Conservation (phyloP, 306 rosid species). For the Sesbania bispinosa region DNA sequence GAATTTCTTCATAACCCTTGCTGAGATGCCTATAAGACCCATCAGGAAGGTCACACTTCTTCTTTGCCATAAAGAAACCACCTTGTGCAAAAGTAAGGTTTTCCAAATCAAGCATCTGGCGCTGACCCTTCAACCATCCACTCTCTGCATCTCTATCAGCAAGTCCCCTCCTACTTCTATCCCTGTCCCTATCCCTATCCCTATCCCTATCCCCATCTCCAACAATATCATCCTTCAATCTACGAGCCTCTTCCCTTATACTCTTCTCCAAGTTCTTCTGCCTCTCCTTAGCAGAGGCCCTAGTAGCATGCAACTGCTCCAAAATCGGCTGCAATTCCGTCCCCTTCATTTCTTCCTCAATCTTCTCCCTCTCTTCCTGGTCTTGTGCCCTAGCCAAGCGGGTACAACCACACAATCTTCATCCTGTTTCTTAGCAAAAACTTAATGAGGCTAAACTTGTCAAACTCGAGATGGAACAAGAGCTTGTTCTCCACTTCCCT, state of each 20-base stretch:
- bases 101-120: constrained; percentile 84
- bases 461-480: constrained; percentile 60
- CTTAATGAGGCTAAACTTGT: constrained; percentile 75
- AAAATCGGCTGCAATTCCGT: constrained; percentile 71
- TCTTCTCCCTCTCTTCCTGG: constrained; percentile 70
- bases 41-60: constrained; percentile 72
- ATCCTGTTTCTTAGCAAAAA: constrained; percentile 62
- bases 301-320: constrained; percentile 90
- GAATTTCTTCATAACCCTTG: constrained; percentile 91
- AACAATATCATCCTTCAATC: constrained; percentile 74
- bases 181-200: constrained; percentile 72
- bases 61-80: constrained; percentile 64
- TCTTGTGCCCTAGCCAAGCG: constrained; percentile 84
- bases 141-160: constrained; percentile 73
- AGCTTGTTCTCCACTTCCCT: constrained; percentile 76
- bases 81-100: constrained; percentile 72
- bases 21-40: constrained; percentile 69
- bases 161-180: constrained; percentile 60
- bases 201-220: constrained; percentile 69
- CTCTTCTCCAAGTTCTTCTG: constrained; percentile 88
- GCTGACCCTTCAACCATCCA: constrained; percentile 77
- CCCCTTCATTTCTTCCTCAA: constrained; percentile 88
- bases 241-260: constrained; percentile 85
- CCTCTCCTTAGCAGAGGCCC: constrained; percentile 91
- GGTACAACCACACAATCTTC: constrained; percentile 92